A percentile compares a stretch with the other conserved stretches of the same genome.
Evolutionary conservation across 2,329 filamentous ascomycete species (phyloP).

Genomic region (Diaporthe sp.): DNA sequence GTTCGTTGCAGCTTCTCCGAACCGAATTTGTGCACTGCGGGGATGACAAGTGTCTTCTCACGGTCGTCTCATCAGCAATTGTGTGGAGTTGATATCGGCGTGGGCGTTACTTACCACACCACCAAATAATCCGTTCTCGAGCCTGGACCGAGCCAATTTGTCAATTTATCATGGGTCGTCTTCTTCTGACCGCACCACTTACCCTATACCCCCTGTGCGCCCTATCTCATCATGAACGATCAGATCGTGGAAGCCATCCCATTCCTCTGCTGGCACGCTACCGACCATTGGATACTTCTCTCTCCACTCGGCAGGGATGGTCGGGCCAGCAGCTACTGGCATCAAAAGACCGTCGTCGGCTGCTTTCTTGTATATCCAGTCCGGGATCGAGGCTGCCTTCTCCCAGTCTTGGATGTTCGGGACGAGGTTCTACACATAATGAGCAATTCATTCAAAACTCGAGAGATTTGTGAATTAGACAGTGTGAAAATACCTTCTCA

Average conservation of each 20-base stretch:
- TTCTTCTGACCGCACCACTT: neutral
- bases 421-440: conserved; percentile 32
- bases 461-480: too few species aligned
- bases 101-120: conserved; percentile 20
- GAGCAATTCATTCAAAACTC: neutral
- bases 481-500: conserved; percentile 22
- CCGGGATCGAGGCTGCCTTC: conserved; percentile 22
- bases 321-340: conserved; percentile 36
- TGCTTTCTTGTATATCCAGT: conserved; percentile 29
- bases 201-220: conserved; percentile 42
- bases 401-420: conserved; percentile 37
- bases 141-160: conserved; percentile 43
- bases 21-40: conserved; percentile 46
- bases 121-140: conserved; percentile 38
- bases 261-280: conserved; percentile 46
- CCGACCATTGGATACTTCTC: conserved; percentile 43
- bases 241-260: conserved; percentile 54
- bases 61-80: neutral
- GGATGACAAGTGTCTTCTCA: conserved; percentile 36
- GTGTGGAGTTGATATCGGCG: neutral
- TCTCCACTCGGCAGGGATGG: conserved; percentile 29
- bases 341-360: conserved; percentile 38
- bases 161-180: neutral
- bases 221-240: conserved; percentile 52
- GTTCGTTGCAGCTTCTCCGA: conserved; percentile 40